These are phyloP conservation scores for Xylaria venustula DNA, from an alignment of 495 filamentous ascomycete species.

Conservation along the genomic window DNA sequence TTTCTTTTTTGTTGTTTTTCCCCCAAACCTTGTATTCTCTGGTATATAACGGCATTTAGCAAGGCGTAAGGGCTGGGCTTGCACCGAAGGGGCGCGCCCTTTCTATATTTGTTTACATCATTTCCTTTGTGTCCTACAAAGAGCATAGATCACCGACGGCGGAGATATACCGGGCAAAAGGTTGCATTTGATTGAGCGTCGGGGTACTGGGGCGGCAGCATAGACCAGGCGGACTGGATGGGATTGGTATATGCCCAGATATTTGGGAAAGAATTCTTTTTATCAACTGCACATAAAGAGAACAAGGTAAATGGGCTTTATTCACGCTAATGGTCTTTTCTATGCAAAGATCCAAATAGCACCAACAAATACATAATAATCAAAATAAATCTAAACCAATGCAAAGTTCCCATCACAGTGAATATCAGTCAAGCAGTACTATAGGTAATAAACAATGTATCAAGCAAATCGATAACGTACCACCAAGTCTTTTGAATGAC, in stretches of 20 bases:
- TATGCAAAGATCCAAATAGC: neutral
- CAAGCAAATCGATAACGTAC: too few relatives aligned
- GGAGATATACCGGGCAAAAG: conserved; percentile 2
- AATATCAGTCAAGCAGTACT: too few relatives aligned
- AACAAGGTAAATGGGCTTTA: too few relatives aligned
- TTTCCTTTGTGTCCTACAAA: neutral
- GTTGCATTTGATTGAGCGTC: conserved; percentile 13
- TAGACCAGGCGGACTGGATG: neutral
- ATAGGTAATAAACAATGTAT: too few relatives aligned
- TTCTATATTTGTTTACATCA: neutral
- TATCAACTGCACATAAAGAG: too few relatives aligned
- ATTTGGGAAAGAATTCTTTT: neutral
- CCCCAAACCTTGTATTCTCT: neutral
- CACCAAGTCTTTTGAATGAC: too few relatives aligned
- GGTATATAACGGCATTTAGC: neutral
- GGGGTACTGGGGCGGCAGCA: conserved; percentile 5
- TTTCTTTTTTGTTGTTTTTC: neutral
- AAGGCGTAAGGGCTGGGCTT: neutral
- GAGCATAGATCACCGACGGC: conserved; percentile 4
- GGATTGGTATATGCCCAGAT: neutral
- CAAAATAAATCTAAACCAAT: too few relatives aligned
- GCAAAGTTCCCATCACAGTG: too few relatives aligned
- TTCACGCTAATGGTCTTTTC: too few relatives aligned
- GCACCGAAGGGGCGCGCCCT: neutral
- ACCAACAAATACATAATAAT: neutral